Conservation (phyloP, 768 basidiomycete species). For the Solioccasus polychromus region DNA sequence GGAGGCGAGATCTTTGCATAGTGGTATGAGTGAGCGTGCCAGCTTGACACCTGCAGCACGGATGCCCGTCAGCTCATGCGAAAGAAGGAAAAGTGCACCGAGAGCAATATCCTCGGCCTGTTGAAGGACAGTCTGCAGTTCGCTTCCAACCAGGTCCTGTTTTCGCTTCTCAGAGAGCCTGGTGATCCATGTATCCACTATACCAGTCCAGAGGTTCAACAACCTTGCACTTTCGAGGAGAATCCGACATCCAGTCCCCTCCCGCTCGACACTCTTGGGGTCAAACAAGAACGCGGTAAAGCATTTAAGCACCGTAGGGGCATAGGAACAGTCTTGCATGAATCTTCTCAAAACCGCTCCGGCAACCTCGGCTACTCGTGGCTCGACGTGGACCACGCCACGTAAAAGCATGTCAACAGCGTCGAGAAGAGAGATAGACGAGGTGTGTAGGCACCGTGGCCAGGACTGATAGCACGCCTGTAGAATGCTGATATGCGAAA, state of each 20-base stretch:
- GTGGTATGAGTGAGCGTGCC: slow-evolving; percentile 51
- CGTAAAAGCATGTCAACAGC: slow-evolving; percentile 77
- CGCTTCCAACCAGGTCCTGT: slow-evolving; percentile 39
- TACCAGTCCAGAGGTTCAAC: slow-evolving; percentile 66
- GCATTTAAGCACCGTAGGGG: slow-evolving; percentile 55
- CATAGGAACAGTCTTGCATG: slow-evolving; percentile 56
- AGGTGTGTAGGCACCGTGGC: slow-evolving; percentile 73
- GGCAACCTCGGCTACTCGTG: slow-evolving; percentile 66
- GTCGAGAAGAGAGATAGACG: slow-evolving; percentile 50
- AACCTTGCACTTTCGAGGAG: slow-evolving; percentile 66
- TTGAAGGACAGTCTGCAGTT: slow-evolving; percentile 40
- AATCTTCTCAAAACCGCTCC: slow-evolving; percentile 67
- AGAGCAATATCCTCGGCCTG: slow-evolving; percentile 65
- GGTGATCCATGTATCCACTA: slow-evolving; percentile 69
- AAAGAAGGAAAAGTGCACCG: slow-evolving; percentile 71
- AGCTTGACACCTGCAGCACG: slow-evolving; percentile 62
- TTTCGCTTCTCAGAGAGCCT: slow-evolving; percentile 41
- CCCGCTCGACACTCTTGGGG: slow-evolving; percentile 57
- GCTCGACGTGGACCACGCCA: slow-evolving; percentile 85
- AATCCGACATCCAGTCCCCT: slow-evolving; percentile 60
- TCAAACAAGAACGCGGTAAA: slow-evolving; percentile 76
- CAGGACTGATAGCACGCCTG: slow-evolving; percentile 78
- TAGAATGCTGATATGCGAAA: slow-evolving; percentile 66
- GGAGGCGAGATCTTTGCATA: slow-evolving; percentile 44
- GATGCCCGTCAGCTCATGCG: slow-evolving; percentile 50